Base-by-base conservation (phyloP, 495 filamentous ascomycete species). In the Sporormia fimetaria region DNA sequence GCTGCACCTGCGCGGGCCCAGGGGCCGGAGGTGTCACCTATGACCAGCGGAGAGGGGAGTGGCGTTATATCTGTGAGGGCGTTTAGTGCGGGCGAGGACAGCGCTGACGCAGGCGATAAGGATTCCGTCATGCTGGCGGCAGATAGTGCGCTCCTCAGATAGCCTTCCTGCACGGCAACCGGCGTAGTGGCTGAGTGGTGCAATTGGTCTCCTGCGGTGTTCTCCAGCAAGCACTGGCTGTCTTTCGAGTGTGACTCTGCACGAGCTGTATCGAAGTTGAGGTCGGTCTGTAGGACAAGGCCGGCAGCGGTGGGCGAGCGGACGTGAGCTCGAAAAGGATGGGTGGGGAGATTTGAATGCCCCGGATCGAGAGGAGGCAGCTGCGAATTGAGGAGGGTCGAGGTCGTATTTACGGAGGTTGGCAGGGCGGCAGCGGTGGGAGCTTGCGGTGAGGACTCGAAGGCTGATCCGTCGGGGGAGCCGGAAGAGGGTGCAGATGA, bases 61-160 rank as follows among this genome's bases (percentile, higher is more conserved):
- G 90, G 90, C 3, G 90, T 98, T 42, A 98, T 78, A 54, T 94
- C 85, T 26, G 75, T 74, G 74, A 94, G 78, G 14, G 87, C 83
- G 42, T 77, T 75, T 26, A 93, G 69, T 42, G 79, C 74, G 2
- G 87, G 86, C 12, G 78, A 82, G 4, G 78, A 74, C 14, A 76
- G 51, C 2, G 63, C 59, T 9, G 78, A 80, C 20, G 64, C 68
- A 1, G 76, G 76, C 2, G 78, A 81, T 16, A 74, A 53, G 4
- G 76, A 80, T 6, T 47, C 55, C 0, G 55, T 45, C 48, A 64
- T 58, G 45, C 61, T 64, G 25, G 43, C 52, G 7, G 51, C 47
- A 6, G 59, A 63, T 7, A 59, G 30, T 6, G 44, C 25, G 18
- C 47, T 49, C 35, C 47, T 39, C 20, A 55, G 40, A 40, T 29